These are phyloP conservation scores for Wickerhamomyces bisporus DNA, from an alignment of 805 yeast genomes.

Conservation along the genomic window DNA sequence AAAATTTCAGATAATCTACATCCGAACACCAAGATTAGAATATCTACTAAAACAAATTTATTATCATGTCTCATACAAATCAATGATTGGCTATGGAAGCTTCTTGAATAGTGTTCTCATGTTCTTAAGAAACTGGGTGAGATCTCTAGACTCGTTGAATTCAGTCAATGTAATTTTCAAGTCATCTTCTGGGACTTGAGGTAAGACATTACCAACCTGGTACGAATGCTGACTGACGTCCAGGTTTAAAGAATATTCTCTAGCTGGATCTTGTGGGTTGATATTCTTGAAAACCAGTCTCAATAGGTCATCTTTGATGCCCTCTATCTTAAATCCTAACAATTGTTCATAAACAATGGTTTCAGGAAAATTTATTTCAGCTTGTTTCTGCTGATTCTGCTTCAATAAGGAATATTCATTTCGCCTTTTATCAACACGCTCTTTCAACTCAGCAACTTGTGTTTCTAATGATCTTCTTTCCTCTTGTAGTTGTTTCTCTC, in stretches of 20 bases:
- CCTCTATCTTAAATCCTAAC: conserved; percentile 52
- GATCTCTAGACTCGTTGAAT: conserved; percentile 16
- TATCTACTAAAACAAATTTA: too few relatives aligned
- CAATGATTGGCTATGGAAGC: too few relatives aligned
- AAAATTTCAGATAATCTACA: too few relatives aligned
- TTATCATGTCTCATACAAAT: too few relatives aligned
- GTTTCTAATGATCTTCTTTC: conserved; percentile 25
- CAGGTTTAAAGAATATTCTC: conserved; percentile 39
- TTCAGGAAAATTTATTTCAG: conserved; percentile 46
- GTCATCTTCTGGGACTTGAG: conserved; percentile 28
- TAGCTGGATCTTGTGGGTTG: conserved; percentile 36
- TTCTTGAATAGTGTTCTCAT: conserved; percentile 17
- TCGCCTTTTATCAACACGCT: conserved; percentile 26
- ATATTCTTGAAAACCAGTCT: conserved; percentile 45
- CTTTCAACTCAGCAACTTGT: conserved; percentile 30
- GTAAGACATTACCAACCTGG: conserved; percentile 32
- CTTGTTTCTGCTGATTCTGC: conserved; percentile 36
- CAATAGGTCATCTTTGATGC: conserved; percentile 40
- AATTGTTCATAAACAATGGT: conserved; percentile 44
- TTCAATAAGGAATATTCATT: conserved; percentile 29
- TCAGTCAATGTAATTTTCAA: conserved; percentile 11
- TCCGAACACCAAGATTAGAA: too few relatives aligned
- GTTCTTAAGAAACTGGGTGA: conserved; percentile 19
- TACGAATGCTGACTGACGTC: conserved; percentile 40
- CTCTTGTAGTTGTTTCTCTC: conserved; percentile 30